phyloP scores from a whole-genome alignment of 345 rosid species.

The Populus tremula region DNA sequence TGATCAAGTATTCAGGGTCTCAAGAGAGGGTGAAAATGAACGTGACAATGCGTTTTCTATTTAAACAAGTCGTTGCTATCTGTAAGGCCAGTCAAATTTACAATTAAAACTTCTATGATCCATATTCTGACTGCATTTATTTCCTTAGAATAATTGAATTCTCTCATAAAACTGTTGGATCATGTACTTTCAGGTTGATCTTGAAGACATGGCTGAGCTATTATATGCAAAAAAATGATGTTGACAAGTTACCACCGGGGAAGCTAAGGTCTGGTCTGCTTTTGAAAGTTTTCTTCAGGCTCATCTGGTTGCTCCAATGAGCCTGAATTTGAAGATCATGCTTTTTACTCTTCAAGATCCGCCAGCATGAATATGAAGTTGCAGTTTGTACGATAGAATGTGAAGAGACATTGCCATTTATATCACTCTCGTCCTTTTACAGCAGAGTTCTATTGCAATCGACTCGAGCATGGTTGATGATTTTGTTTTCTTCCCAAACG shows the following conservation, averaged over 20 bases:
- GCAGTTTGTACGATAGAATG: background rate
- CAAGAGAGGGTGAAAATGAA: constrained; percentile 60
- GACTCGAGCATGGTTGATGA: background rate
- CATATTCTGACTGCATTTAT: too few species aligned
- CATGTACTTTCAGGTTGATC: constrained; percentile 62
- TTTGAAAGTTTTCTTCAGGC: background rate
- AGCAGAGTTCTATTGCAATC: background rate
- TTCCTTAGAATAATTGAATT: background rate
- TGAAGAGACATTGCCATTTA: background rate
- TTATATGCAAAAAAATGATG: constrained; percentile 48
- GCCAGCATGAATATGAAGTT: background rate
- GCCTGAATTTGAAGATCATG: background rate
- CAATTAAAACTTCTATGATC: too few species aligned
- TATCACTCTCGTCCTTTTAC: background rate
- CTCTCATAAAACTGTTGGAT: constrained; percentile 8
- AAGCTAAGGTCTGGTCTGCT: constrained; percentile 58
- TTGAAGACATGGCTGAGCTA: constrained; percentile 84
- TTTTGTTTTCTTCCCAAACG: background rate
- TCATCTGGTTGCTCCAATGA: background rate
- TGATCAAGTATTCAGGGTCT: constrained; percentile 59
- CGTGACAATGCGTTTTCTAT: constrained; percentile 31
- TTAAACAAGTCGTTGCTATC: background rate
- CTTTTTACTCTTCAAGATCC: background rate
- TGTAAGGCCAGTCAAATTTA: too few species aligned
- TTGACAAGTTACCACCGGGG: constrained; percentile 66